Evolutionary conservation across 495 filamentous ascomycete genomes (phyloP).

Genomic region (Aspergillus mulundensis): DNA sequence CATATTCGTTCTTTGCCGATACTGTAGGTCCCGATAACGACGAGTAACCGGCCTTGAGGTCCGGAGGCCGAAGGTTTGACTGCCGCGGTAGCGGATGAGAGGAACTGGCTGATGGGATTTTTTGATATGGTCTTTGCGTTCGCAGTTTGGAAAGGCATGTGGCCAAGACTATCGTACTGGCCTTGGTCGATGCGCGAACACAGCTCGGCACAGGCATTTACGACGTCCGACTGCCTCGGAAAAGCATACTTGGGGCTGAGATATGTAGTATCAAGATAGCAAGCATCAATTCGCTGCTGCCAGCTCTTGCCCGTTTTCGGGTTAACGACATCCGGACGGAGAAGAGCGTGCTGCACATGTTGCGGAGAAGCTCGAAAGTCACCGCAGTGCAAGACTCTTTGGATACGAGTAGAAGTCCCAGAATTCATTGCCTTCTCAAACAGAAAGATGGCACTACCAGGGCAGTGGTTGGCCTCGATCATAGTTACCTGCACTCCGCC

Average conservation of each 20-base stretch:
- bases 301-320: constrained; percentile 60
- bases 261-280: constrained; percentile 97
- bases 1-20: constrained; percentile 98
- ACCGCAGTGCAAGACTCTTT: constrained; percentile 88
- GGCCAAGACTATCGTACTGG: constrained; percentile 32
- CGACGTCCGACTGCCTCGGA: constrained; percentile 80
- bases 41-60: constrained; percentile 64
- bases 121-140: constrained; percentile 39
- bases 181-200: constrained; percentile 66
- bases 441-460: constrained; percentile 87
- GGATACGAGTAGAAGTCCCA: constrained; percentile 52
- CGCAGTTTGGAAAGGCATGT: constrained; percentile 28
- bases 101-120: constrained; percentile 56
- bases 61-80: constrained; percentile 6
- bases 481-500: constrained; percentile 83
- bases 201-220: constrained; percentile 82
- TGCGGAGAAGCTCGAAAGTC: constrained; percentile 88
- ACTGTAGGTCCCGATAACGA: constrained; percentile 93
- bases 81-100: constrained; percentile 28
- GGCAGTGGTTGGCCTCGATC: constrained; percentile 96
- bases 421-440: constrained; percentile 74
- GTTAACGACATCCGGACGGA: constrained; percentile 70
- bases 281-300: constrained; percentile 86
- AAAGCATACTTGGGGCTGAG: constrained; percentile 94
- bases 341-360: constrained; percentile 79